Conservation (phyloP, 2,329 filamentous ascomycete species). For the Xylariaceae sp. region DNA sequence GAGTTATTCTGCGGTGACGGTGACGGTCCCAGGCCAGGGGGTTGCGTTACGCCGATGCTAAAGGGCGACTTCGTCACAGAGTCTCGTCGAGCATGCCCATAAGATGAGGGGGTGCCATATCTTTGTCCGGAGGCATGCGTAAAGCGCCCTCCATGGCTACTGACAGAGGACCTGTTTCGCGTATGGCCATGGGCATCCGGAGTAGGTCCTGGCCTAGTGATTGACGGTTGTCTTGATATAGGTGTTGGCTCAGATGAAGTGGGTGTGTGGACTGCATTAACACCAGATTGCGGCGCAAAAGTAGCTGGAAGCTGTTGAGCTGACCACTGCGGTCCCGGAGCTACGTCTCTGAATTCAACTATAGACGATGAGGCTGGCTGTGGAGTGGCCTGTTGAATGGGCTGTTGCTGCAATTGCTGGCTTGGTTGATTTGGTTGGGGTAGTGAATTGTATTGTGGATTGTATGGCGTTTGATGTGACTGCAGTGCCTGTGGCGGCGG, state of each 20-base stretch:
- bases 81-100: slow-evolving; percentile 29
- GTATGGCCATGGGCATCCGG: slow-evolving; percentile 22
- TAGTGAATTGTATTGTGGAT: neutral
- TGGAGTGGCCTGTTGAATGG: slow-evolving; percentile 6
- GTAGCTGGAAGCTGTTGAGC: neutral
- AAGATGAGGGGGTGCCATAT: slow-evolving; percentile 32
- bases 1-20: slow-evolving; percentile 33
- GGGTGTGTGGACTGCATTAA: slow-evolving; percentile 1
- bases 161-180: slow-evolving; percentile 28
- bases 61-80: slow-evolving; percentile 32
- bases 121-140: slow-evolving; percentile 29
- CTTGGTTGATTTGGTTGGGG: neutral
- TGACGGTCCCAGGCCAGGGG: slow-evolving; percentile 30
- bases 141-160: slow-evolving; percentile 24
- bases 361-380: slow-evolving; percentile 7
- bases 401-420: slow-evolving; percentile 5
- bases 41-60: slow-evolving; percentile 32
- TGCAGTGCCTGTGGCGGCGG: slow-evolving; percentile 5
- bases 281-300: slow-evolving; percentile 3
- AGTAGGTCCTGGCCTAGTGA: slow-evolving; percentile 19
- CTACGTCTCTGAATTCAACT: neutral
- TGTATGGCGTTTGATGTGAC: slow-evolving; percentile 8
- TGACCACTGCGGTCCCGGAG: slow-evolving; percentile 3
- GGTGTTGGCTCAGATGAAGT: slow-evolving; percentile 10
- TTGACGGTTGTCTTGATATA: slow-evolving; percentile 18